These are phyloP conservation scores for Bruguiera hainesii DNA, from an alignment of 441 rosid genomes.

Conservation along the genomic window DNA sequence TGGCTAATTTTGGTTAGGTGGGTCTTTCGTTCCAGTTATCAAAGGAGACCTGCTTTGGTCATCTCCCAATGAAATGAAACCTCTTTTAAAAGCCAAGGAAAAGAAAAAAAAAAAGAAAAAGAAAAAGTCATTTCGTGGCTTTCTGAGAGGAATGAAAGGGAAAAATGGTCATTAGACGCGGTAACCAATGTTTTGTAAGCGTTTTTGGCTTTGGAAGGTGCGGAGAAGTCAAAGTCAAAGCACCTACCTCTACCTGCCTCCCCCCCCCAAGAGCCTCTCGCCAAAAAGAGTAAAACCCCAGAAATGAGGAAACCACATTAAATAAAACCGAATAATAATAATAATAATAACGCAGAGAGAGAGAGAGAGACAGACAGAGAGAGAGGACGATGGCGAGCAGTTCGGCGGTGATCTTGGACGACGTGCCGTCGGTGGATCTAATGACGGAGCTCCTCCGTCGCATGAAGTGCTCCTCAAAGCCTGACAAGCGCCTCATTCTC, in stretches of 20 bases:
- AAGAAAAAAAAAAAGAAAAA: no score
- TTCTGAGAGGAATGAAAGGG: not conserved
- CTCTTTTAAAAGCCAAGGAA: no score
- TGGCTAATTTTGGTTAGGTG: not conserved
- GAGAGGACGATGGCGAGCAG: conserved; percentile 46
- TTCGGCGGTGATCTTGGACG: conserved; percentile 59
- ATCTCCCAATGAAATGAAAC: no score
- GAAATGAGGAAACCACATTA: not conserved
- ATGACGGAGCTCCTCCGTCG: conserved; percentile 95
- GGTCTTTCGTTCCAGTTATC: not conserved
- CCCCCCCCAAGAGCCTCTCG: not conserved
- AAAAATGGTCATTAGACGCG: not conserved
- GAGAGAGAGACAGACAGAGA: no score
- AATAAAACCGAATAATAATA: no score
- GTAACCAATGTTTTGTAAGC: not conserved
- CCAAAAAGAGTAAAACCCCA: not conserved
- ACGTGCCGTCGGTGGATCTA: conserved; percentile 74
- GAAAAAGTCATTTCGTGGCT: no score
- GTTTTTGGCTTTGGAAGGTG: conserved; percentile 30
- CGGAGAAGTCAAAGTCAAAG: conserved; percentile 11
- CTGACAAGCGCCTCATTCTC: conserved; percentile 18
- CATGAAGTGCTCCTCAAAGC: conserved; percentile 3
- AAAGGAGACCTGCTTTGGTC: not conserved
- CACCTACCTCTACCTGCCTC: not conserved
- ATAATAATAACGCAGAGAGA: no score